Base-by-base conservation (phyloP, 2,329 filamentous ascomycete species). In the Colletotrichum kahawae region DNA sequence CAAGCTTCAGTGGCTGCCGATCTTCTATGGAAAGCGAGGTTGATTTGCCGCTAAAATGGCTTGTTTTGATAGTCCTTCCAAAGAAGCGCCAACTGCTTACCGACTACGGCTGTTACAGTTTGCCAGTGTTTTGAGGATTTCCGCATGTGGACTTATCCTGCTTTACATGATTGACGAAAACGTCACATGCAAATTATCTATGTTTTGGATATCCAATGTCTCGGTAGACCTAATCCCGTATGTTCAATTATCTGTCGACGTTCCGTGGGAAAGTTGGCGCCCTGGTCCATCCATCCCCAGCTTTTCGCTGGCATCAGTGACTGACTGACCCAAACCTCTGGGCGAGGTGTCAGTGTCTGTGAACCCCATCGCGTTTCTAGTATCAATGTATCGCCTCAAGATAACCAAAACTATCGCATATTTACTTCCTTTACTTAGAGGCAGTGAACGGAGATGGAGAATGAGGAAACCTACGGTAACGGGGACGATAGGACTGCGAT, bases 71-170 rank as follows among this genome's bases (percentile, higher is more conserved):
- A n/a, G 43, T n/a, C n/a, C n/a, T n/a, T 2, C 2, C n/a, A 21
- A 51, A 51, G 43, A 51, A 51, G 10, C 43, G 43, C n/a, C n/a
- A 51, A 51, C 43, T n/a, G n/a, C 43, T 51, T 51, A 24, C 43
- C 43, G 10, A 21, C 43, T 51, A 51, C n/a, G 18, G 43, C n/a
- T 51, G 43, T 13, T 51, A n/a, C 43, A 51, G 43, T 51, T 51
- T 51, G n/a, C 43, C n/a, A 51, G 0, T 51, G 43, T 51, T 10
- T 51, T n/a, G 21, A 51, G n/a, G 43, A 12, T 21, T 51, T 4
- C 43, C 43, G 43, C 43, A 51, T 51, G n/a, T 51, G n/a, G 43
- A 51, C 43, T 51, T 51, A 51, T 51, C 43, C 43, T 51, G 6
- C 43, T 51, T 21, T 51, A 12, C 43, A n/a, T 51, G 12, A 51